phyloP scores from a whole-genome alignment of 1,284 basidiomycete species.

The Ceratobasidium sp. region DNA sequence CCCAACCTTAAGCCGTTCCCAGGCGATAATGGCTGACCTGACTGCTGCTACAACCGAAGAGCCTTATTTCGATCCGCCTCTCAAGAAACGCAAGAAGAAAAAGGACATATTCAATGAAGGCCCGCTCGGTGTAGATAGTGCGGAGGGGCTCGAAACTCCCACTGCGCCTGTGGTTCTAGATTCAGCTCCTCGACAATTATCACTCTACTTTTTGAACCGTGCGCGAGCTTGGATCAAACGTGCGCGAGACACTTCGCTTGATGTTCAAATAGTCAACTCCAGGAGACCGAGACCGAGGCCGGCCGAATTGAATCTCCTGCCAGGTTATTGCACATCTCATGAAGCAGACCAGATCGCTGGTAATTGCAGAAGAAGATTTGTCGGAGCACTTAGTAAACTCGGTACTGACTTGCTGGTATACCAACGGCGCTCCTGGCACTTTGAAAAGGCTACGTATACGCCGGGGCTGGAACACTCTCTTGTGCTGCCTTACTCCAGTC shows the following conservation, averaged over 20 bases:
- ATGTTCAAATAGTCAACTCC: background rate
- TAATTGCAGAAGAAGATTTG: too few species aligned
- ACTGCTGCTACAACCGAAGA: conserved; percentile 61
- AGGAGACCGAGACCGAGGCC: background rate
- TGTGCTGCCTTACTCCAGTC: background rate
- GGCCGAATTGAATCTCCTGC: too few species aligned
- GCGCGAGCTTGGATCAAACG: background rate
- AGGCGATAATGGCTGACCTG: conserved; percentile 15
- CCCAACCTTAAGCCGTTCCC: too few species aligned
- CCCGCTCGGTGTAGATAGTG: conserved; percentile 81
- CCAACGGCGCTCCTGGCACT: conserved; percentile 1
- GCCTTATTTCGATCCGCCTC: conserved; percentile 81
- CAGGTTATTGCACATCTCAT: background rate
- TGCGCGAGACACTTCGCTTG: background rate
- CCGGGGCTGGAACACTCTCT: too few species aligned
- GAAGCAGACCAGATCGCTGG: background rate
- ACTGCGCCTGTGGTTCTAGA: conserved; percentile 55
- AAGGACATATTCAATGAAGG: conserved; percentile 88
- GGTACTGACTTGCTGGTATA: background rate
- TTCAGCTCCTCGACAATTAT: background rate
- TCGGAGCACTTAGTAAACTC: background rate
- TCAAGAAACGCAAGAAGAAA: conserved; percentile 80
- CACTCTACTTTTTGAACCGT: background rate
- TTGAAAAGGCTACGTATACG: background rate
- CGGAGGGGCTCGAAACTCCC: conserved; percentile 50